Conservation (phyloP, 2,329 filamentous ascomycete species). For the Metarhizium album region DNA sequence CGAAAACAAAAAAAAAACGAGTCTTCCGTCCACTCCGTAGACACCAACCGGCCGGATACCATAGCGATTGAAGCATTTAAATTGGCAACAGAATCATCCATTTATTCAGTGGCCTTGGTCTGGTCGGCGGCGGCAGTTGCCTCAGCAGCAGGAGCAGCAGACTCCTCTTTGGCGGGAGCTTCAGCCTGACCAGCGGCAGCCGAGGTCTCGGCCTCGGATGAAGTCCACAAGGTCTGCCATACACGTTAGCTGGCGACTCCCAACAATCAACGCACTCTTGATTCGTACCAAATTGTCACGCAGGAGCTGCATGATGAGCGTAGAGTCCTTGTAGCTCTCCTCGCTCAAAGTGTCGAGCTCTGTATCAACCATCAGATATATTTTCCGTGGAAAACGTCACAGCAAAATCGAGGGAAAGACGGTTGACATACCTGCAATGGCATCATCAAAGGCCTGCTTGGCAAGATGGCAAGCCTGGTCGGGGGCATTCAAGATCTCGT, state of each 20-base stretch:
- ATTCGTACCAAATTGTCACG: constrained; percentile 80
- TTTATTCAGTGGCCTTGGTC: constrained; percentile 57
- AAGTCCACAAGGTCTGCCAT: constrained; percentile 90
- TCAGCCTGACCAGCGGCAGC: constrained; percentile 41
- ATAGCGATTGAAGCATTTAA: constrained; percentile 19
- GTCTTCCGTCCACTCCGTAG: constrained; percentile 52
- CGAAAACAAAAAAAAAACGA: constrained; percentile 46
- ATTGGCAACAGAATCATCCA: constrained; percentile 17
- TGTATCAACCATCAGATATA: constrained; percentile 21
- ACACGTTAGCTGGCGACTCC: constrained; percentile 17
- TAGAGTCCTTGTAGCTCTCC: constrained; percentile 99
- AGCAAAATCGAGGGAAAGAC: constrained; percentile 7
- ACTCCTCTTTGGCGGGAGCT: constrained; percentile 31
- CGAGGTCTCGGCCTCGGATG: constrained; percentile 80
- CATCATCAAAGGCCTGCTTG: constrained; percentile 98
- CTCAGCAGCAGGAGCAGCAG: constrained; percentile 41
- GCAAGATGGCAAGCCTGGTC: constrained; percentile 97
- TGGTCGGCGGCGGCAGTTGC: constrained; percentile 50
- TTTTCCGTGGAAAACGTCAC: background rate
- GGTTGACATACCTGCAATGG: constrained; percentile 59
- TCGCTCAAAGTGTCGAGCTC: constrained; percentile 95
- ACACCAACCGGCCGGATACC: constrained; percentile 46
- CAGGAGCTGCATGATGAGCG: constrained; percentile 96
- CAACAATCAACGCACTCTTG: background rate
- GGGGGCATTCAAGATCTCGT: constrained; percentile 97